Percentiles rank a stretch among this genome's conserved stretches.
Evolutionary conservation across 2,329 filamentous ascomycete genomes (phyloP).

Genomic region (Uncinocarpus reesii): DNA sequence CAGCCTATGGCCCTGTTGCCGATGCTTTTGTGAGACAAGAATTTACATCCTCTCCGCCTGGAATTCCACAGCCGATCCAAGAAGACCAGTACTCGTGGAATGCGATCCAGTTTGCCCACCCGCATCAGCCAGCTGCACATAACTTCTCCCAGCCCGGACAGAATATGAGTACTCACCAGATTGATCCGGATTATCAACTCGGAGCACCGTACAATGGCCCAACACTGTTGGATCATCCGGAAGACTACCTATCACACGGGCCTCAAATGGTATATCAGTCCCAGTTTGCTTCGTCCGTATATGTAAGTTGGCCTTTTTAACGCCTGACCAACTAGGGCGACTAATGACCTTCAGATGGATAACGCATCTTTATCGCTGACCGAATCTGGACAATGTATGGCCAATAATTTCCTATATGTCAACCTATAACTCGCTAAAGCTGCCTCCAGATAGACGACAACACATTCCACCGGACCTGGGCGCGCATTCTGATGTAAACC

Average conservation of each 20-base stretch:
- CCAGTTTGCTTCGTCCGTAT: slow-evolving; percentile 8
- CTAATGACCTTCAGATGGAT: slow-evolving; percentile 5
- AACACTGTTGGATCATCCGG: neutral
- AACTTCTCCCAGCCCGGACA: neutral
- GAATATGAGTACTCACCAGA: neutral
- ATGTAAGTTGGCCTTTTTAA: slow-evolving; percentile 10
- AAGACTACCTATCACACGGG: slow-evolving; percentile 6
- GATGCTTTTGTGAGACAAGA: slow-evolving; percentile 4
- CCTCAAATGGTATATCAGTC: slow-evolving; percentile 5
- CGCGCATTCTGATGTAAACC: neutral
- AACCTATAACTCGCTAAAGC: slow-evolving; percentile 12
- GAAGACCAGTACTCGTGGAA: slow-evolving; percentile 7
- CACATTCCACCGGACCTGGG: slow-evolving; percentile 1
- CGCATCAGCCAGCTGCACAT: neutral
- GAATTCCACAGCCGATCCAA: neutral
- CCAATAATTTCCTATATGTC: slow-evolving; percentile 10
- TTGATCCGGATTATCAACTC: slow-evolving; percentile 4
- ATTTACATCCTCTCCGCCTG: slow-evolving; percentile 1
- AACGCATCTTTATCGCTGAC: slow-evolving; percentile 1
- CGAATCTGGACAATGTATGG: slow-evolving; percentile 13
- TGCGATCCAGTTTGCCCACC: slow-evolving; percentile 2
- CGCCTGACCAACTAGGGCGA: neutral
- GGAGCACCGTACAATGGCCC: neutral
- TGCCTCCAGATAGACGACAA: slow-evolving; percentile 9
- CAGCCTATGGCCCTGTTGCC: neutral